Percentiles rank a stretch among this genome's conserved stretches.
phyloP scores from a whole-genome alignment of 2,329 filamentous ascomycete genomes.

The Xylariaceae sp. region DNA sequence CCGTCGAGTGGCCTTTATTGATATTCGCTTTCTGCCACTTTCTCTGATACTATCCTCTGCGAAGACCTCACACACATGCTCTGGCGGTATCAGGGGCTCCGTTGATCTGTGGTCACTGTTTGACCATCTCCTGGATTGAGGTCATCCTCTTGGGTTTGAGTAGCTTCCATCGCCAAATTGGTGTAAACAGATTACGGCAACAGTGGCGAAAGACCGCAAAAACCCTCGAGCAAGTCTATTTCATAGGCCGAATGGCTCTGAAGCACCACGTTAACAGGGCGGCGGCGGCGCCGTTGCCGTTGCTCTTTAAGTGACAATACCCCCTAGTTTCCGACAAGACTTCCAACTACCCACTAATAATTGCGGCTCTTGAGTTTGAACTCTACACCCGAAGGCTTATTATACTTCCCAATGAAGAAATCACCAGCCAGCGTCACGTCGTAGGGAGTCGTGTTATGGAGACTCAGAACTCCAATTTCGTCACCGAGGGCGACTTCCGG shows the following conservation, averaged over 20 bases:
- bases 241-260: neutral
- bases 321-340: neutral
- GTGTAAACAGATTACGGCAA: too few relatives aligned
- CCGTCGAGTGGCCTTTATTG: neutral
- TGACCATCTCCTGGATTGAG: too few relatives aligned
- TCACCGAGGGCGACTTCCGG: neutral
- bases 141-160: too few relatives aligned
- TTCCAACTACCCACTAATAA: neutral
- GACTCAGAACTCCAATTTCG: neutral
- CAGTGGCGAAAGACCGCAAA: neutral
- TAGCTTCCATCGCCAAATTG: too few relatives aligned
- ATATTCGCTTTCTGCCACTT: neutral
- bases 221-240: neutral
- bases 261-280: neutral
- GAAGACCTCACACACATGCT: neutral
- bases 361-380: neutral
- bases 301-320: neutral
- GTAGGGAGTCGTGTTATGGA: neutral
- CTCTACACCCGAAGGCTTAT: neutral
- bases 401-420: neutral
- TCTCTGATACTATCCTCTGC: neutral
- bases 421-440: neutral
- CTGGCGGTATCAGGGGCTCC: too few relatives aligned
- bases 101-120: too few relatives aligned
- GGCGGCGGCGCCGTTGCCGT: neutral